phyloP scores from a whole-genome alignment of 169 alveolate genomes.

The Blepharisma undulans region DNA sequence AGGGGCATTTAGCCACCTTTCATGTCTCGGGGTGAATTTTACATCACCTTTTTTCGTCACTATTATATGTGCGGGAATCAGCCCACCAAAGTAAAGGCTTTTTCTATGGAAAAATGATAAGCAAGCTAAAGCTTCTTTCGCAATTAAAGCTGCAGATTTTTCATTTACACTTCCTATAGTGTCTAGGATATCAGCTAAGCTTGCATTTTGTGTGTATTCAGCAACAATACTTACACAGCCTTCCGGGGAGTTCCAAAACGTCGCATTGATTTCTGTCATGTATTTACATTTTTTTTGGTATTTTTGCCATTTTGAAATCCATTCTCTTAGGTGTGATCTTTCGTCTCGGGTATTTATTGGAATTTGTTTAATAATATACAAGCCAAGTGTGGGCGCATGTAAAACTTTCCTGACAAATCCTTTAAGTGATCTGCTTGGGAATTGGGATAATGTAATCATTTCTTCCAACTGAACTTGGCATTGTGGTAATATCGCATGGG shows the following conservation, averaged over 20 bases:
- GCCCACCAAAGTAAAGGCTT: not conserved
- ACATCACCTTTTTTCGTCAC: not conserved
- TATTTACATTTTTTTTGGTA: slow-evolving; percentile 35
- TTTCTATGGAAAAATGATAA: slow-evolving; percentile 41
- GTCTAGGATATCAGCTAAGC: slow-evolving; percentile 47
- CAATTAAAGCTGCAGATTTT: slow-evolving; percentile 33
- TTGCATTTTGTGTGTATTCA: slow-evolving; percentile 51
- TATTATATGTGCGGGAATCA: not conserved
- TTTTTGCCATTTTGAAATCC: slow-evolving; percentile 50
- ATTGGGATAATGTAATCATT: slow-evolving; percentile 57
- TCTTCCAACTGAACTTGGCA: slow-evolving; percentile 50
- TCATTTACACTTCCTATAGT: slow-evolving; percentile 56
- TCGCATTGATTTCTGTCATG: slow-evolving; percentile 42
- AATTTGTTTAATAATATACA: slow-evolving; percentile 55
- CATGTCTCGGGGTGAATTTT: not conserved
- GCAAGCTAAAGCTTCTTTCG: slow-evolving; percentile 12
- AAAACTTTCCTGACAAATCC: slow-evolving; percentile 54
- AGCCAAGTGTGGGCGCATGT: slow-evolving; percentile 63
- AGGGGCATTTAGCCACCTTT: not conserved
- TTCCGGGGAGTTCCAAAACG: slow-evolving; percentile 68
- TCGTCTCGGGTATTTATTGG: slow-evolving; percentile 40
- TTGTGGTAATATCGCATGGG: not conserved
- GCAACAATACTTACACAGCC: slow-evolving; percentile 60
- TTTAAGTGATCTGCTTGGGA: slow-evolving; percentile 39
- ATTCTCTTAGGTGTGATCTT: slow-evolving; percentile 49